Percentiles rank a stretch among this genome's conserved stretches.
Conservation (phyloP, 2,329 filamentous ascomycete genomes). For the Gremmenia infestans region DNA sequence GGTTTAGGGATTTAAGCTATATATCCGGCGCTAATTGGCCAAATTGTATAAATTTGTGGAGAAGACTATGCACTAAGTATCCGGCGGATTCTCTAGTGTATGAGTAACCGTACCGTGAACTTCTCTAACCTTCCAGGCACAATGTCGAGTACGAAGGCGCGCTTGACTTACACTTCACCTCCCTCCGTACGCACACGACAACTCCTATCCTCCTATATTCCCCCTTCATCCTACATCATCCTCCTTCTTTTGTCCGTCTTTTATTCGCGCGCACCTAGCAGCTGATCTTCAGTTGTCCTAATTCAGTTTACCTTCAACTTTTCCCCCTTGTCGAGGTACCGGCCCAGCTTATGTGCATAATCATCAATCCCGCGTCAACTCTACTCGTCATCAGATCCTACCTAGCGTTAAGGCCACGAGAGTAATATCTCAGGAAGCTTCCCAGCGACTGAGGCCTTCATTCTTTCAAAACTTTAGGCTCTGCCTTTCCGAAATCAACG, state of each 20-base stretch:
- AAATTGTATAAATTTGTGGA: background rate
- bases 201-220: constrained; percentile 6
- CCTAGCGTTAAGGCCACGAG: constrained; percentile 17
- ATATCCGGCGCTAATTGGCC: background rate
- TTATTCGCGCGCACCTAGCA: constrained; percentile 30
- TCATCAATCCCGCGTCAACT: constrained; percentile 4
- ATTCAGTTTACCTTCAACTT: constrained; percentile 13
- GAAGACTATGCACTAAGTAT: background rate
- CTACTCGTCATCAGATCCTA: constrained; percentile 24
- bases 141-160: background rate
- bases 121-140: constrained; percentile 9
- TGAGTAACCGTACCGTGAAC: background rate
- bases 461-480: constrained; percentile 14
- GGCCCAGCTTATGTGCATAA: constrained; percentile 15
- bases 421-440: constrained; percentile 9
- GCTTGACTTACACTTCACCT: constrained; percentile 10
- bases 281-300: constrained; percentile 29
- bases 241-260: constrained; percentile 12
- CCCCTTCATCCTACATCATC: constrained; percentile 3
- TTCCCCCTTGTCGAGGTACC: constrained; percentile 10
- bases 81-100: constrained; percentile 5
- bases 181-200: constrained; percentile 16
- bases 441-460: constrained; percentile 11
- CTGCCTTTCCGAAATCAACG: background rate
- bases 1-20: background rate